These are phyloP conservation scores for Alliaria petiolata DNA, from an alignment of 345 rosid genomes.

Conservation along the genomic window DNA sequence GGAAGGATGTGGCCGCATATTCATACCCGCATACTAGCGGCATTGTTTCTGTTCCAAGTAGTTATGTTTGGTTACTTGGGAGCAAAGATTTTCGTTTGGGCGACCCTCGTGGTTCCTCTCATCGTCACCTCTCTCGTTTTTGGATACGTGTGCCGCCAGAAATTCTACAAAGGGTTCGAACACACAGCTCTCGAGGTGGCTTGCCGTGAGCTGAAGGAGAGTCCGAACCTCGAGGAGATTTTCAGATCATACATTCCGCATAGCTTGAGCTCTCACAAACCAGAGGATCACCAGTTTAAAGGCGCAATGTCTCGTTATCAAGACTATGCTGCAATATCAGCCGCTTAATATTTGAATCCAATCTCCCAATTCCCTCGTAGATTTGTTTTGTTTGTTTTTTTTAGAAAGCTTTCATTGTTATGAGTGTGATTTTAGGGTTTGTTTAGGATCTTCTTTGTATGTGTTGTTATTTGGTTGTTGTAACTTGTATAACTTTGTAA, in stretches of 20 bases:
- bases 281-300: slow-evolving; percentile 52
- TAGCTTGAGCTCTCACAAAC: slow-evolving; percentile 65
- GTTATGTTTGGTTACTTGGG: slow-evolving; percentile 72
- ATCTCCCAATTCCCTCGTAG: background rate
- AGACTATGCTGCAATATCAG: slow-evolving; percentile 24
- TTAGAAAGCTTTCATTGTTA: background rate
- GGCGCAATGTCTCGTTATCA: slow-evolving; percentile 62
- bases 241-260: slow-evolving; percentile 57
- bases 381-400: slow-evolving; percentile 8
- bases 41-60: slow-evolving; percentile 70
- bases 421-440: slow-evolving; percentile 21
- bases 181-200: slow-evolving; percentile 71
- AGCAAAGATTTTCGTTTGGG: slow-evolving; percentile 42
- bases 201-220: slow-evolving; percentile 54
- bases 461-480: slow-evolving; percentile 17
- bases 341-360: slow-evolving; percentile 6
- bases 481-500: slow-evolving; percentile 19
- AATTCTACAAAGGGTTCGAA: slow-evolving; percentile 60
- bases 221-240: slow-evolving; percentile 52
- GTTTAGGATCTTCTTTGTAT: slow-evolving; percentile 19
- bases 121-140: slow-evolving; percentile 52
- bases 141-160: slow-evolving; percentile 51
- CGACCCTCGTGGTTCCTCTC: slow-evolving; percentile 45
- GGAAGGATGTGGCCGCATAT: slow-evolving; percentile 99
- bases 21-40: slow-evolving; percentile 56